Base-by-base conservation (phyloP, 768 basidiomycete genomes). In the Rhodosporidiobolus odoratus region DNA sequence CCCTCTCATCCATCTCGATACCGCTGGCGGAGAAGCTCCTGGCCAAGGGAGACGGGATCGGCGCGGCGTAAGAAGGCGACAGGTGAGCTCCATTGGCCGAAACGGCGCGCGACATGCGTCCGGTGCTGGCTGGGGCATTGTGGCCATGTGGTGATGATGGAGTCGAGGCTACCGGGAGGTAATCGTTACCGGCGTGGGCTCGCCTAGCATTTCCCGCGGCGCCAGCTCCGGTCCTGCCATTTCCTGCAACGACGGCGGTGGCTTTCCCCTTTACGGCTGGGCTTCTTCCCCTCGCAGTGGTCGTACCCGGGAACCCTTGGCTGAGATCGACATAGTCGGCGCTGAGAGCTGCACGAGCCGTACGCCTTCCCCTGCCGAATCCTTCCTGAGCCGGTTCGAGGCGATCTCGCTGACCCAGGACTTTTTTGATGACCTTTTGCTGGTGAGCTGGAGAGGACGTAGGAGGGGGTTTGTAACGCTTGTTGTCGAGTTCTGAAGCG, bases 1-100 rank as follows among this genome's bases (percentile, higher is more conserved):
- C 38, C n/a, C 62, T 37, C 13, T 40, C 35, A 23, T 38, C 59
- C 45, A 37, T 58, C 27, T n/a, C 57, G 27, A 38, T 40, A 2
- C 58, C 69, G 34, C 53, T 60, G 1, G 52, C 64, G 17, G 69
- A 65, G 52, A 70, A 65, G 50, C 69, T 70, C 57, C 63, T 43
- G 21, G 69, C 69, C n/a, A 70, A 47, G 16, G 57, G 35, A 4
- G 40, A 41, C 4, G 40, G 21, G 30, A 32, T 16, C 27, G 41
- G 23, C 9, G 30, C 32, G 43, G 43, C 35, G 64, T 56, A 38
- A 37, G 34, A 25, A 32, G 65, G 54, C 54, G 54, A 35, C 32
- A 23, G 52, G 48, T 50, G 48, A 12, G 15, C 12, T n/a, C 58
- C 58, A 40, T 25, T 15, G 40, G 40, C 58, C 6, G 41, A 45